Evolutionary conservation across 495 filamentous ascomycete species (phyloP), one percentile per base, ranked within the genome.

Genomic region (Lichenothelia convexa): DNA sequence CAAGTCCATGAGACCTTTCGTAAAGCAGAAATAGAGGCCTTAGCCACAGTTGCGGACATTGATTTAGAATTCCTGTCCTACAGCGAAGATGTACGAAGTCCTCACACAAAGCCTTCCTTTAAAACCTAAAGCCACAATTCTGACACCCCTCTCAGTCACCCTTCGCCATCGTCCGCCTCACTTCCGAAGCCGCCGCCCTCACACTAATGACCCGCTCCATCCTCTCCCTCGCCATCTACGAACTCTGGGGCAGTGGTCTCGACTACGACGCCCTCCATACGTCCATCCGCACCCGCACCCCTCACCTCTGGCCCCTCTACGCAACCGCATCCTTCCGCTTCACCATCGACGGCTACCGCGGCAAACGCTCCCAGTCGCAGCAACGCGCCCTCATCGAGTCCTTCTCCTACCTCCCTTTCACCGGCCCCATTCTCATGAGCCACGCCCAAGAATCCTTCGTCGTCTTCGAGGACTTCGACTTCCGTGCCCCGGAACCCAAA

Each of bases 1-100:
- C 91, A 95, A 54, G 62, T 67, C 35, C 85, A 94, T 52, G 83
- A 94, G 63, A 78, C 70, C 11, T 99, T 99, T 52, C 79, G 86
- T 36, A 67, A 68, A 39, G 67, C 86, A 6, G 89, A 99, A 55
- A 64, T 94, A n/a, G 59, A 86, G 48, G 73, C 89, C 16, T 57
- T 95, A 15, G 87, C 89, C 5, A 53, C 70, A 5, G 51, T 91
- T 11, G 62, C 71, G 21, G 63, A 67, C 7, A 59, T 89, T 16
- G 60, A 80, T 22, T 42, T 95, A 2, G 66, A 83, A 37, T 64
- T 92, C 42, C 41, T 80, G 16, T 67, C 55, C 22, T 95, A 95
- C 49, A 65, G 62, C 41, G 60, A 75, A 34, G 68, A 67, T 50
- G 89, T 92, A 78, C 15, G 24, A 29, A 29, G 2, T 29, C 24